Conservation (phyloP, 768 basidiomycete species). For the Tremella yokohamensis region DNA sequence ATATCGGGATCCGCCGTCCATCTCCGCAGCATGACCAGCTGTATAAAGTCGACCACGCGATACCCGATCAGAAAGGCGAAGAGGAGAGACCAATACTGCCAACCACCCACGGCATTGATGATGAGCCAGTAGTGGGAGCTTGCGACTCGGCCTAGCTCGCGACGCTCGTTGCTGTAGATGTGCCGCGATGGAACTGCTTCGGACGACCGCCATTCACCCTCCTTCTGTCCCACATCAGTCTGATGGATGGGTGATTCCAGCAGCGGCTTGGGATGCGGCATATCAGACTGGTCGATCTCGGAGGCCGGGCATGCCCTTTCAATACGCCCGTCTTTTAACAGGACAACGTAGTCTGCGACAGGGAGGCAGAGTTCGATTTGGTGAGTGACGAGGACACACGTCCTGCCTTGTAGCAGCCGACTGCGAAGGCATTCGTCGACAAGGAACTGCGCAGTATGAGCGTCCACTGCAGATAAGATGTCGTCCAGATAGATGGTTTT, state of each 20-base stretch:
- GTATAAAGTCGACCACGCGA: slow-evolving; percentile 21
- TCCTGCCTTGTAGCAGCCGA: slow-evolving; percentile 32
- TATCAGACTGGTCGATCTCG: slow-evolving; percentile 5
- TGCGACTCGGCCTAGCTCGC: slow-evolving; percentile 30
- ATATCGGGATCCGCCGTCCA: slow-evolving; percentile 43
- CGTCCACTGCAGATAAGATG: slow-evolving; percentile 48
- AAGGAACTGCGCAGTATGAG: slow-evolving; percentile 46
- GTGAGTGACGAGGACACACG: slow-evolving; percentile 48
- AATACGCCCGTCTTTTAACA: slow-evolving; percentile 23
- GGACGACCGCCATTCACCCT: neutral
- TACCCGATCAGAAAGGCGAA: slow-evolving; percentile 21
- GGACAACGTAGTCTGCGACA: slow-evolving; percentile 34
- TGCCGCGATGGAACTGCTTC: slow-evolving; percentile 11
- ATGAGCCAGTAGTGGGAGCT: slow-evolving; percentile 34
- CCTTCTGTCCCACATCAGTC: neutral
- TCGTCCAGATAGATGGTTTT: slow-evolving; percentile 46
- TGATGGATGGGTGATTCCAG: neutral
- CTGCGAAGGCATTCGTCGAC: slow-evolving; percentile 40
- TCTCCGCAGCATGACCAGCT: slow-evolving; percentile 22
- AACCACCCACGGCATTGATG: slow-evolving; percentile 34
- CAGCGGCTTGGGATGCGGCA: neutral
- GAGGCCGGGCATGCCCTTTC: slow-evolving; percentile 30
- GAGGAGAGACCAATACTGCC: slow-evolving; percentile 41
- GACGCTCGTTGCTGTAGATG: slow-evolving; percentile 33
- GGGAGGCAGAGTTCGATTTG: slow-evolving; percentile 46